These are phyloP conservation scores for Scutellaria minor DNA, from an alignment of 257 asterid species.

Conservation along the genomic window DNA sequence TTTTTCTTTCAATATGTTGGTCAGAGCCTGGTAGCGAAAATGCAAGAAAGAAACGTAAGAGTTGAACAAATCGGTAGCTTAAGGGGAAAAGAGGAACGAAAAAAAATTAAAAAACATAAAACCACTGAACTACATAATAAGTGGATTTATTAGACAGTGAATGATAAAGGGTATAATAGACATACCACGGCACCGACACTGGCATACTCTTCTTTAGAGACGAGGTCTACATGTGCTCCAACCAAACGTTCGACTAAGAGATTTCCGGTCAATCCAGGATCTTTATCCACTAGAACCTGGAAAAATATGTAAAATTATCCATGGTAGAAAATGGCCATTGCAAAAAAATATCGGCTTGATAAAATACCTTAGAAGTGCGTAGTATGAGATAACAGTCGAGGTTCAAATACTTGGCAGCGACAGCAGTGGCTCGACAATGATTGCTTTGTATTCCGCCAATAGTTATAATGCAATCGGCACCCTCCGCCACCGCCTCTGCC, in stretches of 20 bases:
- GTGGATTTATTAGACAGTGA: background rate
- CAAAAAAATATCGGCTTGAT: slow-evolving; percentile 1
- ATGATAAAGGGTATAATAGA: slow-evolving; percentile 19
- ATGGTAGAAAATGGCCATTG: background rate
- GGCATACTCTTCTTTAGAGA: slow-evolving; percentile 92
- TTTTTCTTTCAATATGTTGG: slow-evolving; percentile 73
- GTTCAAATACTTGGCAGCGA: slow-evolving; percentile 88
- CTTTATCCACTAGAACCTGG: slow-evolving; percentile 80
- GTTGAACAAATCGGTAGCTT: slow-evolving; percentile 8
- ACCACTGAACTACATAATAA: background rate
- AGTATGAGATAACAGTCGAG: slow-evolving; percentile 86
- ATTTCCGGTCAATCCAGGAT: slow-evolving; percentile 97
- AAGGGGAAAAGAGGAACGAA: background rate
- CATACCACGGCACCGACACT: slow-evolving; percentile 80
- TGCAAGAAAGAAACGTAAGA: slow-evolving; percentile 26
- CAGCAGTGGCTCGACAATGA: slow-evolving; percentile 98
- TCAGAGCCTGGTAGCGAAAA: slow-evolving; percentile 67
- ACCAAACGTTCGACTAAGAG: slow-evolving; percentile 96
- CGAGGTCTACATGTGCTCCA: slow-evolving; percentile 95
- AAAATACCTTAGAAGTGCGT: slow-evolving; percentile 87
- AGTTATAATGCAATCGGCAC: slow-evolving; percentile 88
- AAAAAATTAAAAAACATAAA: too few species aligned
- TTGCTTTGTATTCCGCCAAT: slow-evolving; percentile 98
- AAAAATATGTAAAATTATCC: slow-evolving; percentile 29
- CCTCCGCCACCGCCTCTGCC: slow-evolving; percentile 92